Evolutionary conservation across 768 basidiomycete species (phyloP).

Genomic region (Pleurotus platypus): DNA sequence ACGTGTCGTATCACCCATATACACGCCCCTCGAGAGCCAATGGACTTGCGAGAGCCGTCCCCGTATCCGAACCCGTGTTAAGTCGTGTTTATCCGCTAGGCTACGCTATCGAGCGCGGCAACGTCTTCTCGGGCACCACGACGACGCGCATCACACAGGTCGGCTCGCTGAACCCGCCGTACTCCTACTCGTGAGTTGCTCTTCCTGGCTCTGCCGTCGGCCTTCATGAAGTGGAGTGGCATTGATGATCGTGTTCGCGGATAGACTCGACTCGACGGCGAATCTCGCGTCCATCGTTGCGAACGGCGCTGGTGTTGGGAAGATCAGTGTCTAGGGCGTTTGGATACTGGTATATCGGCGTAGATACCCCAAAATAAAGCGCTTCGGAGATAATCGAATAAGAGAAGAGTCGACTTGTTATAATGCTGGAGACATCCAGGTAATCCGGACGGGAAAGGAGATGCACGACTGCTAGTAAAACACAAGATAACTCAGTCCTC

Average conservation of each 20-base stretch:
- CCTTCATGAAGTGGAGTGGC: neutral
- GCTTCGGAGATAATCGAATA: too few species aligned
- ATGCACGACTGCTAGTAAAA: too few species aligned
- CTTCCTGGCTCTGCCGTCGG: too few species aligned
- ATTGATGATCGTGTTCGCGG: neutral
- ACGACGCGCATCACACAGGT: neutral
- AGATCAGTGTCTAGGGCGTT: neutral
- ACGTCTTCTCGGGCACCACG: neutral
- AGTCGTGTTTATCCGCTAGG: neutral
- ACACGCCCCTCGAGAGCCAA: neutral
- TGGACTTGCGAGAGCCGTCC: neutral
- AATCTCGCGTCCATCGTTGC: neutral
- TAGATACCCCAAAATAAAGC: too few species aligned
- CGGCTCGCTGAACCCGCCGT: neutral
- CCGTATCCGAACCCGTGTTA: too few species aligned
- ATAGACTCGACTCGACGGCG: slow-evolving; percentile 1
- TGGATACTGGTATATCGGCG: too few species aligned
- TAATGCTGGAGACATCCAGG: too few species aligned
- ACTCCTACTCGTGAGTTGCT: neutral
- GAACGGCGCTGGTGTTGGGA: neutral
- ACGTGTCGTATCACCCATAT: neutral
- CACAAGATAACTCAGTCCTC: too few species aligned
- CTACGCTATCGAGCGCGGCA: neutral
- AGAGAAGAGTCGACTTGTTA: too few species aligned
- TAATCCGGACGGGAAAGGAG: too few species aligned